Percentiles rank a stretch among this genome's conserved stretches.
phyloP scores from a whole-genome alignment of 1,284 basidiomycete species.

The Papiliotrema laurentii region DNA sequence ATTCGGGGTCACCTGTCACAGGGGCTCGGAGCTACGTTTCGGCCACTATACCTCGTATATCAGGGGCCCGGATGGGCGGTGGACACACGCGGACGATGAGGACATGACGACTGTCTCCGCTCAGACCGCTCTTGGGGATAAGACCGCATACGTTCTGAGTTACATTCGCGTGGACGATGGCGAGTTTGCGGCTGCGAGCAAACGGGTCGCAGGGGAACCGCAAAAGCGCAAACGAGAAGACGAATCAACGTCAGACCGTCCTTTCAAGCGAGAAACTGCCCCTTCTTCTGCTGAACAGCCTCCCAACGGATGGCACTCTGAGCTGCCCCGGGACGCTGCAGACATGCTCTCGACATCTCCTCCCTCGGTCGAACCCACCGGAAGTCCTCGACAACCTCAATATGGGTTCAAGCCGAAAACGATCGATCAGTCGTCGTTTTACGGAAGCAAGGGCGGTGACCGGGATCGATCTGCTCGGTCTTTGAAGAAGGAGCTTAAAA shows the following conservation, averaged over 20 bases:
- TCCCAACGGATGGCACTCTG: no score
- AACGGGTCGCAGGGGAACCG: not conserved
- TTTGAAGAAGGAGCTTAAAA: no score
- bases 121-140: constrained; percentile 57
- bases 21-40: constrained; percentile 85
- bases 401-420: no score
- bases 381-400: no score
- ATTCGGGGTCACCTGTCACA: constrained; percentile 90
- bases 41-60: constrained; percentile 94
- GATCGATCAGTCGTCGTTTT: no score
- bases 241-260: not conserved
- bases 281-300: no score
- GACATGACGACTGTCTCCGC: constrained; percentile 53
- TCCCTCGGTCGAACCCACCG: no score
- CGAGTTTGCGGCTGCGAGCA: not conserved
- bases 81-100: constrained; percentile 96
- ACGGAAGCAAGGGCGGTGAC: no score
- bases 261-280: no score
- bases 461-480: no score
- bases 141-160: constrained; percentile 89
- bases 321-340: no score
- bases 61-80: constrained; percentile 64
- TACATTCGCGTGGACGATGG: constrained; percentile 60
- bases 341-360: no score
- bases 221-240: not conserved